Percentiles rank a stretch among this genome's conserved stretches.
These are phyloP conservation scores for Aspergillus affinis DNA, from an alignment of 495 filamentous ascomycete species.

Conservation along the genomic window DNA sequence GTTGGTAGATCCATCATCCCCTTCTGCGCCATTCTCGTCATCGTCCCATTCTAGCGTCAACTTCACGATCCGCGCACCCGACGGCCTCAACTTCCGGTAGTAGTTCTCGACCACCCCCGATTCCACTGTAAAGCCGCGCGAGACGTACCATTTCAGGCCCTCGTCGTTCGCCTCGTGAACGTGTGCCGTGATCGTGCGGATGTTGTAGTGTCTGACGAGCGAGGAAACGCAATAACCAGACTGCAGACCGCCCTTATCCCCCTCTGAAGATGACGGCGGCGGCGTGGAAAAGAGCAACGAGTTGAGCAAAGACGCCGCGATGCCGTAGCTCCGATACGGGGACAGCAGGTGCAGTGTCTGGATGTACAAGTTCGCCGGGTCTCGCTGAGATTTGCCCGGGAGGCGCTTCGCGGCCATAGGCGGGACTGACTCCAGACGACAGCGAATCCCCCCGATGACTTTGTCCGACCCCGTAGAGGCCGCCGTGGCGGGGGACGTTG, in stretches of 20 bases:
- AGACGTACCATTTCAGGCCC: slow-evolving; percentile 79
- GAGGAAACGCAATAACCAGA: slow-evolving; percentile 39
- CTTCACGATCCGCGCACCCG: slow-evolving; percentile 74
- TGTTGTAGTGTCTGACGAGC: slow-evolving; percentile 49
- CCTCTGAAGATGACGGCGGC: slow-evolving; percentile 25
- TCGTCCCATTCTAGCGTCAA: slow-evolving; percentile 37
- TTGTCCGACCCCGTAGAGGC: slow-evolving; percentile 43
- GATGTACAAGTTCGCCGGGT: slow-evolving; percentile 69
- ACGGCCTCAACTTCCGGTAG: slow-evolving; percentile 80
- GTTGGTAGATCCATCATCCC: not conserved
- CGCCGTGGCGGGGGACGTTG: slow-evolving; percentile 1
- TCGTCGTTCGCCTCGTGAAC: slow-evolving; percentile 93
- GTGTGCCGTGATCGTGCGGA: slow-evolving; percentile 72
- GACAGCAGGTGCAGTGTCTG: slow-evolving; percentile 81
- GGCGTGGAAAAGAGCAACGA: slow-evolving; percentile 51
- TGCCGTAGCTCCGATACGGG: slow-evolving; percentile 74
- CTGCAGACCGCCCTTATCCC: not conserved
- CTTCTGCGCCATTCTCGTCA: slow-evolving; percentile 10
- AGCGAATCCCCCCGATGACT: slow-evolving; percentile 81
- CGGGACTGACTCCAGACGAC: slow-evolving; percentile 63
- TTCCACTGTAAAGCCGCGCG: slow-evolving; percentile 70
- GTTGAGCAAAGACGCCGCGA: slow-evolving; percentile 72
- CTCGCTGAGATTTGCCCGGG: slow-evolving; percentile 24
- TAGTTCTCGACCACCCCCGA: slow-evolving; percentile 66
- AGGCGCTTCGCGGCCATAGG: slow-evolving; percentile 15